Conservation (phyloP, 352 stramenopile species). For the Phytopythium mirpurense region DNA sequence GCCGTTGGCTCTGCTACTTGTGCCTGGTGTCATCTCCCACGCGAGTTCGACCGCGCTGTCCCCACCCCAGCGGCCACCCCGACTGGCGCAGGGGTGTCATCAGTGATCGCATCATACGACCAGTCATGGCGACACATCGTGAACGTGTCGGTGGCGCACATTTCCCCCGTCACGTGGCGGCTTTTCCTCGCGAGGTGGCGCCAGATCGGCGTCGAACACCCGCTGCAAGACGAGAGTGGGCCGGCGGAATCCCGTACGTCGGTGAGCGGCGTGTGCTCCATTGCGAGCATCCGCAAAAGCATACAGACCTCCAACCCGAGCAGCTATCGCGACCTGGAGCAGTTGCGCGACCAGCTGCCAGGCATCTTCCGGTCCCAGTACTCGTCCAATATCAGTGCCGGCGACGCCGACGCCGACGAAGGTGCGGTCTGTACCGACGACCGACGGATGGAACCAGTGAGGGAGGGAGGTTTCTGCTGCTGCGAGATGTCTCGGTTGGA, state of each 20-base stretch:
- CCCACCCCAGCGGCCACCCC: neutral
- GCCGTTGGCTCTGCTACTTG: neutral
- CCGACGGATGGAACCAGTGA: neutral
- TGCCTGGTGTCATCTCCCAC: neutral
- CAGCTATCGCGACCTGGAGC: conserved; percentile 36
- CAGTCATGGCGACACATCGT: conserved; percentile 6
- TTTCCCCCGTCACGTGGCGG: conserved; percentile 47
- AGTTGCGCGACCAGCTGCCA: conserved; percentile 37
- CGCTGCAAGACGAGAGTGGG: conserved; percentile 2
- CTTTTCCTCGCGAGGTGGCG: conserved; percentile 55
- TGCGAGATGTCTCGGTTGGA: neutral
- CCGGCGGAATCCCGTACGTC: conserved; percentile 1
- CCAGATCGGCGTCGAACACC: conserved; percentile 14
- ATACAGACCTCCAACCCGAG: conserved; percentile 27
- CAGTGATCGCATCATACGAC: neutral
- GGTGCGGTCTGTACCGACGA: neutral
- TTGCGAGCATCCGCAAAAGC: conserved; percentile 24
- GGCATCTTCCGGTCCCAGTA: conserved; percentile 18
- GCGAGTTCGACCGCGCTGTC: neutral
- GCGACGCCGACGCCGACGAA: no score
- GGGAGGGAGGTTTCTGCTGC: neutral
- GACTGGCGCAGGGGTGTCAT: neutral
- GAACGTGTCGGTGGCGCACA: conserved; percentile 14
- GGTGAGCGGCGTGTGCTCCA: conserved; percentile 18
- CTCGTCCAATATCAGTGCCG: neutral